Evolutionary conservation across 805 yeast genomes (phyloP).

Genomic region (Kuraishia hungarica): DNA sequence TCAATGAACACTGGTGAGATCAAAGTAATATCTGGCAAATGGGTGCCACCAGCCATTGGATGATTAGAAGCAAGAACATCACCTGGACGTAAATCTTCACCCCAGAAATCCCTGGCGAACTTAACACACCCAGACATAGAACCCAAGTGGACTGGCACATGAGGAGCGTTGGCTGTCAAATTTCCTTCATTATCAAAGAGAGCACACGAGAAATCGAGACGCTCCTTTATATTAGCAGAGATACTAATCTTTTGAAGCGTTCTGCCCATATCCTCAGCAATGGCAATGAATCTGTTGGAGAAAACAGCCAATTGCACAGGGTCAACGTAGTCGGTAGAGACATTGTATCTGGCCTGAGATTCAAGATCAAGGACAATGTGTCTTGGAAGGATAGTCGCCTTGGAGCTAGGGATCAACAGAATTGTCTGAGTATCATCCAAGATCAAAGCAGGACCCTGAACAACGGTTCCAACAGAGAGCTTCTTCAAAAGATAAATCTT

Average conservation of each 20-base stretch:
- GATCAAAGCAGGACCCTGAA: conserved; percentile 23
- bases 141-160: conserved; percentile 41
- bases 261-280: conserved; percentile 41
- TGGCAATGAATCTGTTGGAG: conserved; percentile 39
- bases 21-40: conserved; percentile 44
- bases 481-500: conserved; percentile 12
- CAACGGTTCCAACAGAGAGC: conserved; percentile 12
- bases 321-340: conserved; percentile 29
- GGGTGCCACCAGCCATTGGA: conserved; percentile 38
- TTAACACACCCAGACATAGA: conserved; percentile 35
- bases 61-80: conserved; percentile 34
- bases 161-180: conserved; percentile 36
- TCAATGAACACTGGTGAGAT: conserved; percentile 47
- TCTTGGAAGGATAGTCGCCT: conserved; percentile 23
- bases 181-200: conserved; percentile 36
- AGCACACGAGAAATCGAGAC: conserved; percentile 41
- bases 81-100: conserved; percentile 27
- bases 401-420: conserved; percentile 23
- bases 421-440: conserved; percentile 28
- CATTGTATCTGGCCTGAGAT: conserved; percentile 22
- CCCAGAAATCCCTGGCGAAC: conserved; percentile 29
- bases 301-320: conserved; percentile 36
- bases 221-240: conserved; percentile 36
- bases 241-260: conserved; percentile 36
- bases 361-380: conserved; percentile 22